Conservation (phyloP, 2,329 filamentous ascomycete species). For the Metarhizium sp. region DNA sequence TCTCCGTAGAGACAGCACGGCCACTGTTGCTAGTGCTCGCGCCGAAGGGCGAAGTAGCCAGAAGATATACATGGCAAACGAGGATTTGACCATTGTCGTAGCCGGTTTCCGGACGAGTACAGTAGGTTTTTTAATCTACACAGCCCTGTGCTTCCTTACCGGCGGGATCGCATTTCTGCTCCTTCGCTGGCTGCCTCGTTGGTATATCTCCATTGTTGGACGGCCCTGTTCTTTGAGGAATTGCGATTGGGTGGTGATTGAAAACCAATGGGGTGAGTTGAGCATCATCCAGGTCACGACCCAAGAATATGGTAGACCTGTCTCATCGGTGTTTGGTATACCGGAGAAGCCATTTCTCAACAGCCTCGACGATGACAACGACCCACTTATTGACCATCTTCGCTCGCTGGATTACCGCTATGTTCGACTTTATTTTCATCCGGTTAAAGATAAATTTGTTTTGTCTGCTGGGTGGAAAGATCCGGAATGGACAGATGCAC, state of each 20-base stretch:
- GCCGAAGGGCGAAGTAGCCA: slow-evolving; percentile 62
- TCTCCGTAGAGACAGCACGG: slow-evolving; percentile 59
- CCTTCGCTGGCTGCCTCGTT: slow-evolving; percentile 81
- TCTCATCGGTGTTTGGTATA: slow-evolving; percentile 58
- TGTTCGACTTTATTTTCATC: slow-evolving; percentile 86
- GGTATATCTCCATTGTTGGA: slow-evolving; percentile 72
- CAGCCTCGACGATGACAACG: slow-evolving; percentile 50
- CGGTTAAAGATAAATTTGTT: slow-evolving; percentile 78
- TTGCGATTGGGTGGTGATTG: slow-evolving; percentile 87
- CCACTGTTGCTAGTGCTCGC: slow-evolving; percentile 57
- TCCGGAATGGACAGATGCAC: slow-evolving; percentile 73
- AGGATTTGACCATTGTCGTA: slow-evolving; percentile 89
- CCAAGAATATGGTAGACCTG: slow-evolving; percentile 41
- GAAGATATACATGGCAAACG: slow-evolving; percentile 86
- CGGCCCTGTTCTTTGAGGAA: slow-evolving; percentile 57
- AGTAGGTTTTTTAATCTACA: slow-evolving; percentile 60
- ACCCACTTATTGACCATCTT: slow-evolving; percentile 67
- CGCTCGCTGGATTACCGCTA: slow-evolving; percentile 86
- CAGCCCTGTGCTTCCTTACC: slow-evolving; percentile 60
- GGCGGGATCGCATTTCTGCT: slow-evolving; percentile 74
- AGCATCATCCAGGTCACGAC: slow-evolving; percentile 59
- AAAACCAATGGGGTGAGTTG: slow-evolving; percentile 97
- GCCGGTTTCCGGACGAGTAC: slow-evolving; percentile 79
- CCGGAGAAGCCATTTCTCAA: slow-evolving; percentile 50
- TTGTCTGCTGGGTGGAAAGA: slow-evolving; percentile 91